Evolutionary conservation across 257 asterid genomes (phyloP).

Genomic region (Solanum sparsipilum): DNA sequence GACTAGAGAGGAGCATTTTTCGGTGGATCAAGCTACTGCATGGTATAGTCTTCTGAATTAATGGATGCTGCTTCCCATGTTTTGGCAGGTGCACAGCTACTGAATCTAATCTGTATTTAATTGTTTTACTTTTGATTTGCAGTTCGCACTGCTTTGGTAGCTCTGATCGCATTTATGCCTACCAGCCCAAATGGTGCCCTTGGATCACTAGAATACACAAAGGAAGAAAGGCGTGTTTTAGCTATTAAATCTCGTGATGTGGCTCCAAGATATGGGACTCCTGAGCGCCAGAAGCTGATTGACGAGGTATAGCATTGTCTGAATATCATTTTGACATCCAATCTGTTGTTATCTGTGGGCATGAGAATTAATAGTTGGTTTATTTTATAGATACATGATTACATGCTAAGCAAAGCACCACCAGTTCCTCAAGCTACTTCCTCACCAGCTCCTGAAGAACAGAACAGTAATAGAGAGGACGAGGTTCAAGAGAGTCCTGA

Average conservation of each 20-base stretch:
- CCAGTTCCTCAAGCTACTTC: conserved; percentile 38
- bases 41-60: neutral
- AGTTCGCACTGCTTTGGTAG: conserved; percentile 92
- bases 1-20: neutral
- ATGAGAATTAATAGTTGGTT: neutral
- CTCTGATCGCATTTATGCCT: conserved; percentile 91
- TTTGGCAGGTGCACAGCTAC: neutral
- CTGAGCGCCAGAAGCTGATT: conserved; percentile 72
- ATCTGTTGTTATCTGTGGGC: neutral
- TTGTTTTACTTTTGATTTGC: conserved; percentile 7
- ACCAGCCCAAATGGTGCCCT: conserved; percentile 85
- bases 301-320: conserved; percentile 45
- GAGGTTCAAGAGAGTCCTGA: conserved; percentile 22
- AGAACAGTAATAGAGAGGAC: conserved; percentile 10
- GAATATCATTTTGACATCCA: neutral
- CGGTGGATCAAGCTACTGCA: neutral
- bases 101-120: neutral
- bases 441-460: conserved; percentile 21
- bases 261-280: conserved; percentile 56
- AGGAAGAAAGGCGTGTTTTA: conserved; percentile 71
- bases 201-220: conserved; percentile 72
- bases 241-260: conserved; percentile 68
- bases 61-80: neutral
- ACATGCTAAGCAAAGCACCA: conserved; percentile 62
- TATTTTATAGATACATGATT: conserved; percentile 60